phyloP scores from a whole-genome alignment of 1,284 basidiomycete species.

The Cerioporus squamosus region DNA sequence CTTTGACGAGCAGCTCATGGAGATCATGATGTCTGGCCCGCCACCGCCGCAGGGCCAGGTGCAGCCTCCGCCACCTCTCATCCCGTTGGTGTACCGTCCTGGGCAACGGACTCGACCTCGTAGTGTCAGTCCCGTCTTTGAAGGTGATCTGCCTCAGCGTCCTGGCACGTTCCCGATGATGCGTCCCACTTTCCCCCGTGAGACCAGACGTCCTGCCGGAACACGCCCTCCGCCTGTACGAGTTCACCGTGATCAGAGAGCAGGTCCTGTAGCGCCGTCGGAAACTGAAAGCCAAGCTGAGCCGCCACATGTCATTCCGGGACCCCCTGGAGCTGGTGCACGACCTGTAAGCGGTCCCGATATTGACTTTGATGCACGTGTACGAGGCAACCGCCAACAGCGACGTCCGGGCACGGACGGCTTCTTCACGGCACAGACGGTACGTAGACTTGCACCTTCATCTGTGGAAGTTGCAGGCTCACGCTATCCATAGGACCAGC shows the following conservation, averaged over 20 bases:
- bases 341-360: slow-evolving; percentile 17
- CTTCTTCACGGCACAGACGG: slow-evolving; percentile 7
- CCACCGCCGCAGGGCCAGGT: slow-evolving; percentile 44
- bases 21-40: slow-evolving; percentile 53
- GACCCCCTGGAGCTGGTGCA: background rate
- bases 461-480: background rate
- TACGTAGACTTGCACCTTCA: background rate
- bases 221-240: slow-evolving; percentile 11
- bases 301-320: background rate
- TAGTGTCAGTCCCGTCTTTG: slow-evolving; percentile 47
- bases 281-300: slow-evolving; percentile 13
- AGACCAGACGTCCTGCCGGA: background rate
- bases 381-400: slow-evolving; percentile 12
- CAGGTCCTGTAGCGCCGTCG: background rate
- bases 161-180: slow-evolving; percentile 32
- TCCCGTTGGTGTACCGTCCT: slow-evolving; percentile 59
- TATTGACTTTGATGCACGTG: slow-evolving; percentile 20
- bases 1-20: slow-evolving; percentile 60
- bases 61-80: slow-evolving; percentile 55
- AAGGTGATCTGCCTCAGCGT: slow-evolving; percentile 32
- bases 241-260: background rate
- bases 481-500: background rate
- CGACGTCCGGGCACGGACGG: slow-evolving; percentile 13
- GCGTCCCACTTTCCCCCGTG: slow-evolving; percentile 2
- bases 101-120: slow-evolving; percentile 46